phyloP scores from a whole-genome alignment of 306 rosid species.

The Pueraria montana region DNA sequence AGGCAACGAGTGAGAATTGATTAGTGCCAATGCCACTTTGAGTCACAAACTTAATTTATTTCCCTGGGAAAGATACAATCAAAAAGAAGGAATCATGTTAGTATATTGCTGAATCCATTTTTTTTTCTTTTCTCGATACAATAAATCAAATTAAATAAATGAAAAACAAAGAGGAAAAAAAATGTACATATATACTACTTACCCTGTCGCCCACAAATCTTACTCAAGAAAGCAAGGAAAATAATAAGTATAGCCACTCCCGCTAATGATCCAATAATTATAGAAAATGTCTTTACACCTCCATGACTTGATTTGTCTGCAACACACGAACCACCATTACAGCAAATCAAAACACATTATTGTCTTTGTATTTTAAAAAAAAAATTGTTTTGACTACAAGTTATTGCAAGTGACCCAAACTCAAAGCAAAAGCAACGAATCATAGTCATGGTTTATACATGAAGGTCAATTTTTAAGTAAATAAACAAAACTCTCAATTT shows the following conservation, averaged over 20 bases:
- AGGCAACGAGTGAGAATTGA: slow-evolving; percentile 11
- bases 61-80: slow-evolving; percentile 54
- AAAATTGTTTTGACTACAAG: not conserved
- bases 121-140: not conserved
- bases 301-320: slow-evolving; percentile 64
- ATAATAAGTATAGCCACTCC: slow-evolving; percentile 80
- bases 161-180: no score
- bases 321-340: not conserved
- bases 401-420: not conserved
- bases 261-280: slow-evolving; percentile 79
- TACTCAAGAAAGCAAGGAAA: slow-evolving; percentile 72
- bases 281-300: slow-evolving; percentile 82
- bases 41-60: slow-evolving; percentile 51
- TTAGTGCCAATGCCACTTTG: slow-evolving; percentile 36
- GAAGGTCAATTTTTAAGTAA: not conserved
- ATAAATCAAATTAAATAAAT: not conserved
- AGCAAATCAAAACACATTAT: not conserved
- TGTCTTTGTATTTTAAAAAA: not conserved
- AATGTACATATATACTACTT: not conserved
- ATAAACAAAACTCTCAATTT: not conserved
- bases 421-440: not conserved
- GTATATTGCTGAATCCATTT: slow-evolving; percentile 3
- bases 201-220: slow-evolving; percentile 60
- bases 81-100: slow-evolving; percentile 26
- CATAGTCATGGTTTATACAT: not conserved